Evolutionary conservation across 371 early-diverging fungal species (phyloP), one percentile per base, ranked within the genome.

Genomic region (Choanephora cucurbitarum): DNA sequence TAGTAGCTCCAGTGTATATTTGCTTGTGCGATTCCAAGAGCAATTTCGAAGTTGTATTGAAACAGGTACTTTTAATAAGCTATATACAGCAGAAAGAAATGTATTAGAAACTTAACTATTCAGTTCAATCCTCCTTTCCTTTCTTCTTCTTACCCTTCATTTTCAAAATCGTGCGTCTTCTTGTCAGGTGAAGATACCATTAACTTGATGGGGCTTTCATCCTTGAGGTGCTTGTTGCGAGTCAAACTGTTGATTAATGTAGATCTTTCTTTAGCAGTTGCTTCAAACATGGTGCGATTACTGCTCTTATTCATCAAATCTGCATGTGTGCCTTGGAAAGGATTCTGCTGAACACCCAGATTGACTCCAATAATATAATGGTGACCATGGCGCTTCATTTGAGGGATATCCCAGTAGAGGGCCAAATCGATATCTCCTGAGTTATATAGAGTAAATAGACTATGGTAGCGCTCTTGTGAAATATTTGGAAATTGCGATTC

Each of bases 281-380:
- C 77, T 47, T 83, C 89, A 68, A 83, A 89, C 57, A 90, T 68
- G 3, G 89, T 85, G 33, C 84, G 79, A 1, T 28, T 57, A 32
- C 44, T 33, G n/a, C n/a, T 19, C 28, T 47, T 17, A 8, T 43
- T 52, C 1, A 31, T n/a, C 1, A 56, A 4, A 13, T 47, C 43
- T 23, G 42, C n/a, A 18, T 17, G 19, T 3, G 43, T 52, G 57
- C 76, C 73, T 52, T 75, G 79, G 66, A 83, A 79, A 14, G 84
- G 91, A 61, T 83, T 89, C 51, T 86, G 82, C 42, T 90, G 90
- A 15, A 90, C 79, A n/a, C 86, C 84, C 6, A 94, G 67, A 60
- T 93, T 94, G 50, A 94, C 89, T 15, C 95, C 95, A 39, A 92
- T 88, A 49, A 95, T 90, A 51, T 90, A 92, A 62, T 93, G 94